phyloP scores from a whole-genome alignment of 1,284 basidiomycete genomes.

The Sporisorium scitamineum region DNA sequence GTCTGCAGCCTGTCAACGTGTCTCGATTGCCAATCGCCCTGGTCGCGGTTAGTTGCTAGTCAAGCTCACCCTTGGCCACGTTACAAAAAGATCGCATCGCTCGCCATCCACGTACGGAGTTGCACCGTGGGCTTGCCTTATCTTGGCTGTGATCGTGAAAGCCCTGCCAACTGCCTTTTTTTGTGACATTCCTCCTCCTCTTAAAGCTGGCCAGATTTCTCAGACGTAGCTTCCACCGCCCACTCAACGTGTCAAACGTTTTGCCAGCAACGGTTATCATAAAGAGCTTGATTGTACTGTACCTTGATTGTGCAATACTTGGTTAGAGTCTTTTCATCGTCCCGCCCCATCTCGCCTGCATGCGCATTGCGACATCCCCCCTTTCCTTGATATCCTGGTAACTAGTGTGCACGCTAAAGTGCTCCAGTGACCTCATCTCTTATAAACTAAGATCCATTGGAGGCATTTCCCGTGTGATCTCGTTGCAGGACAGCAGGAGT shows the following conservation, averaged over 20 bases:
- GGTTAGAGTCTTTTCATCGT: constrained; percentile 29
- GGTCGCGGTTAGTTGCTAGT: too few species aligned
- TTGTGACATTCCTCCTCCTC: too few species aligned
- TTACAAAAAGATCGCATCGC: background rate
- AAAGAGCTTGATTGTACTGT: background rate
- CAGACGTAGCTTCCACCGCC: too few species aligned
- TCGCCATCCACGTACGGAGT: constrained; percentile 23
- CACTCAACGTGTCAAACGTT: too few species aligned
- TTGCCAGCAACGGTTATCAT: background rate
- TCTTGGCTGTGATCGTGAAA: constrained; percentile 8
- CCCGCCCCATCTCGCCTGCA: constrained; percentile 1
- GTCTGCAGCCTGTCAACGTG: constrained; percentile 1
- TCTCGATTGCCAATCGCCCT: background rate
- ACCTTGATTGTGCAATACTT: constrained; percentile 22
- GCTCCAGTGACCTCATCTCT: background rate
- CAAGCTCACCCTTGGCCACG: background rate
- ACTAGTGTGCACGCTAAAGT: background rate
- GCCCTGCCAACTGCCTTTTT: background rate
- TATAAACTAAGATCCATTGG: background rate
- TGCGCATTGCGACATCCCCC: background rate
- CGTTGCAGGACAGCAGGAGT: background rate
- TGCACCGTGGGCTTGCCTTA: constrained; percentile 15
- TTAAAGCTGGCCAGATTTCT: background rate
- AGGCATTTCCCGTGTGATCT: background rate
- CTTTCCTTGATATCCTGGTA: background rate